Conservation (phyloP, 2,329 filamentous ascomycete species). For the Aspergillus chevalieri region DNA sequence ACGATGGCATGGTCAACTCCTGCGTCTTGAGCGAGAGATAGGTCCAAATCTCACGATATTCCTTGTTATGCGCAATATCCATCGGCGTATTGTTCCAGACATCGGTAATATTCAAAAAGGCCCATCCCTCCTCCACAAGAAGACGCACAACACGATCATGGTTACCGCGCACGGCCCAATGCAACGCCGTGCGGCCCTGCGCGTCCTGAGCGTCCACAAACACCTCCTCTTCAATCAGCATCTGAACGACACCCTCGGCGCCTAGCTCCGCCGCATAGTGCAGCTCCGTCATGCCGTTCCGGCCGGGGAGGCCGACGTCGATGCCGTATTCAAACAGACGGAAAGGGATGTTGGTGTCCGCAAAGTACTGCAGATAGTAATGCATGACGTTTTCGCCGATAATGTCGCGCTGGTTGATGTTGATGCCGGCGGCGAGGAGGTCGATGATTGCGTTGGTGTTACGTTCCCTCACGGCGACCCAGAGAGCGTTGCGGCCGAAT, state of each 20-base stretch:
- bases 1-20: too few species aligned
- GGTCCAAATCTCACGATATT: neutral
- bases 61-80: neutral
- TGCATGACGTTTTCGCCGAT: conserved; percentile 5
- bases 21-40: neutral
- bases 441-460: neutral
- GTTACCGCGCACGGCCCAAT: neutral
- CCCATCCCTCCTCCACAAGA: conserved; percentile 1
- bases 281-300: conserved; percentile 3
- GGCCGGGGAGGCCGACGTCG: conserved; percentile 1
- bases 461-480: neutral
- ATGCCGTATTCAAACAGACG: conserved; percentile 1
- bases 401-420: conserved; percentile 1
- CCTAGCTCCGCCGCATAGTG: conserved; percentile 1
- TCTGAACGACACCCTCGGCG: neutral
- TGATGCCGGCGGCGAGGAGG: conserved; percentile 1
- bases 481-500: conserved; percentile 2
- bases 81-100: neutral
- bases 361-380: neutral
- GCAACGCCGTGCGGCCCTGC: neutral
- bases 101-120: neutral
- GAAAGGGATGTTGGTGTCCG: neutral
- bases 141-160: neutral
- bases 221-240: neutral
- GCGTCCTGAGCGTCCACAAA: neutral